Evolutionary conservation across 2,329 filamentous ascomycete genomes (phyloP).

Genomic region (Rhinocladiella mackenziei): DNA sequence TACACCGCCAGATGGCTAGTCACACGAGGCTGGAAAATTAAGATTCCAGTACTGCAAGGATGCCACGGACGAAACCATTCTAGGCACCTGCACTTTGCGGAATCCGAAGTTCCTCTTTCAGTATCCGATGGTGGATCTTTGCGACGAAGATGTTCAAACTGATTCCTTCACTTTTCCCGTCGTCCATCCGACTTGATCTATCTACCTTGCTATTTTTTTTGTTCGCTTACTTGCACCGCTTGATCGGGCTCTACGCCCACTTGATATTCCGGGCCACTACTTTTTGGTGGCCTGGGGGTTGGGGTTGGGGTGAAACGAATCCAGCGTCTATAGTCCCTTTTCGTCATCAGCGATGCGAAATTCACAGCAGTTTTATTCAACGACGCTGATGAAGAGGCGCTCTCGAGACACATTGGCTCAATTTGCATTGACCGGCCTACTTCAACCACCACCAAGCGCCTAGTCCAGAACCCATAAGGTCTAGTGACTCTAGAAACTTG

Average conservation of each 20-base stretch:
- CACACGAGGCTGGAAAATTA: conserved; percentile 49
- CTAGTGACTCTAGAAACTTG: too few species aligned
- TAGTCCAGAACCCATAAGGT: too few species aligned
- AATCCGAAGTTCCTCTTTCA: conserved; percentile 50
- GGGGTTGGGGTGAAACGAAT: too few species aligned
- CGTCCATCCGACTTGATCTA: conserved; percentile 52
- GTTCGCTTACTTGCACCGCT: conserved; percentile 57
- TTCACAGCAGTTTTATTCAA: too few species aligned
- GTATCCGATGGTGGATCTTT: conserved; percentile 57
- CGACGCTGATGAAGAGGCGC: too few species aligned
- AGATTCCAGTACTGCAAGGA: conserved; percentile 51
- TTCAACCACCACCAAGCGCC: too few species aligned
- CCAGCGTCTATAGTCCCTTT: too few species aligned
- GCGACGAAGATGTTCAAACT: conserved; percentile 57
- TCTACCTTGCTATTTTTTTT: conserved; percentile 48
- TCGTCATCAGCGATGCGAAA: too few species aligned
- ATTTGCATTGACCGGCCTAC: too few species aligned
- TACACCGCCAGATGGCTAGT: conserved; percentile 55
- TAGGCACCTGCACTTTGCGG: too few species aligned
- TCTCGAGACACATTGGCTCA: too few species aligned
- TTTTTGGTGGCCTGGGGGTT: conserved; percentile 47
- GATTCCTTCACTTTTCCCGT: conserved; percentile 48
- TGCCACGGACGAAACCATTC: conserved; percentile 49
- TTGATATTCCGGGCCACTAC: conserved; percentile 49
- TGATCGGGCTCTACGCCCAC: conserved; percentile 56